phyloP scores from a whole-genome alignment of 78 protist genomes.

The Dictyostelium purpureum region DNA sequence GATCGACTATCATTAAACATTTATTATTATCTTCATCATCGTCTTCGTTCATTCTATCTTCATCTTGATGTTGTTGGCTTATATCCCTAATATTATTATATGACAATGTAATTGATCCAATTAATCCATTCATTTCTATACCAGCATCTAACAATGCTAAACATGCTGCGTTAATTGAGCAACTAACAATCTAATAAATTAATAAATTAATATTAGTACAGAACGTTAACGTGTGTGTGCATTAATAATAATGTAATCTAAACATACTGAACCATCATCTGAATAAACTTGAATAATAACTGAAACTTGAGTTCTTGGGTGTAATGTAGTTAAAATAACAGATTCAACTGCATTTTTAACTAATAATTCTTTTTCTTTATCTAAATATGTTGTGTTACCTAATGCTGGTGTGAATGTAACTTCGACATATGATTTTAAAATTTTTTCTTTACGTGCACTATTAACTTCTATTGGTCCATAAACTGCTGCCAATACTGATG shows the following conservation, averaged over 20 bases:
- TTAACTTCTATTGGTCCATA: slow-evolving; percentile 80
- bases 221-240: too few species aligned
- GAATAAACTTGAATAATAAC: slow-evolving; percentile 60
- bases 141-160: slow-evolving; percentile 82
- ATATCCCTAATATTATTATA: not conserved
- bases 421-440: slow-evolving; percentile 60
- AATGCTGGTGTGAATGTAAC: slow-evolving; percentile 51
- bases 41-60: too few species aligned
- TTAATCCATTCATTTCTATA: slow-evolving; percentile 55
- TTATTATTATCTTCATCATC: slow-evolving; percentile 42
- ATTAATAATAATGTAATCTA: not conserved
- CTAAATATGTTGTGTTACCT: slow-evolving; percentile 12
- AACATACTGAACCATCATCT: slow-evolving; percentile 76
- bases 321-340: slow-evolving; percentile 56
- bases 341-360: slow-evolving; percentile 73
- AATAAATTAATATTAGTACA: not conserved
- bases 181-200: slow-evolving; percentile 31
- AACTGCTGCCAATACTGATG: slow-evolving; percentile 73
- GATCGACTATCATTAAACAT: slow-evolving; percentile 73
- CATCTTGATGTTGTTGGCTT: too few species aligned
- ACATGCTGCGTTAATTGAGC: slow-evolving; percentile 76
- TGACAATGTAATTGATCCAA: slow-evolving; percentile 48
- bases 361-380: slow-evolving; percentile 55
- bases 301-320: slow-evolving; percentile 72
- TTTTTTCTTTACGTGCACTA: slow-evolving; percentile 62